Conservation (phyloP, 2,329 filamentous ascomycete genomes). For the Fusarium sp. region DNA sequence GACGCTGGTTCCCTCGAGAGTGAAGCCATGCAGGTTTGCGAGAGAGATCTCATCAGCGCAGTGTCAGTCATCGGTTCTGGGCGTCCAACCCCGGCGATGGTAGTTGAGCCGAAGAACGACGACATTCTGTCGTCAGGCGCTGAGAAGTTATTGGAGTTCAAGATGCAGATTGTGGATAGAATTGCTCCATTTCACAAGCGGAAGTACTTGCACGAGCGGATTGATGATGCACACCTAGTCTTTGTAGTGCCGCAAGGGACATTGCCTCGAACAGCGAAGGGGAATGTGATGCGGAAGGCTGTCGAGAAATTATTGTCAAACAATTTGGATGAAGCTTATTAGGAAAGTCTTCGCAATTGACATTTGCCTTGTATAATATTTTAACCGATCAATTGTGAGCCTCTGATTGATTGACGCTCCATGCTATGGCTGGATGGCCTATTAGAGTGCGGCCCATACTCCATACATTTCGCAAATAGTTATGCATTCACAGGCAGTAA, state of each 20-base stretch:
- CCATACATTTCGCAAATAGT: no score
- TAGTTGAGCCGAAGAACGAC: constrained; percentile 4
- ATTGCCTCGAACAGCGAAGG: constrained; percentile 10
- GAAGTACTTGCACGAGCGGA: constrained; percentile 11
- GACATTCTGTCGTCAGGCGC: fast-evolving
- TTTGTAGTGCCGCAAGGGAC: not conserved
- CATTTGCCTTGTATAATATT: not conserved
- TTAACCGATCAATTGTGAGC: no score
- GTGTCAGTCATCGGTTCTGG: constrained; percentile 11
- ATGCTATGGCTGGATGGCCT: no score
- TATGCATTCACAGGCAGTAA: no score
- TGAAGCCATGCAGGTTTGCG: constrained; percentile 17
- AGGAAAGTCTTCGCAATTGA: not conserved
- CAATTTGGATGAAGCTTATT: not conserved
- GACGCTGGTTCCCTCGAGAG: constrained; percentile 11
- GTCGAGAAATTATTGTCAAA: not conserved
- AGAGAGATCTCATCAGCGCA: constrained; percentile 1
- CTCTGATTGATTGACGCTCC: no score
- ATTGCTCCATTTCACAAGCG: constrained; percentile 1
- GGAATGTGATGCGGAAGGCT: constrained; percentile 8
- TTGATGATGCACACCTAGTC: not conserved
- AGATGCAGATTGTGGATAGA: not conserved
- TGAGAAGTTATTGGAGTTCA: not conserved
- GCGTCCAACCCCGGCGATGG: constrained; percentile 6
- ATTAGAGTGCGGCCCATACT: no score